Evolutionary conservation across 2,329 filamentous ascomycete species (phyloP).

Genomic region (Fusarium beomiforme): DNA sequence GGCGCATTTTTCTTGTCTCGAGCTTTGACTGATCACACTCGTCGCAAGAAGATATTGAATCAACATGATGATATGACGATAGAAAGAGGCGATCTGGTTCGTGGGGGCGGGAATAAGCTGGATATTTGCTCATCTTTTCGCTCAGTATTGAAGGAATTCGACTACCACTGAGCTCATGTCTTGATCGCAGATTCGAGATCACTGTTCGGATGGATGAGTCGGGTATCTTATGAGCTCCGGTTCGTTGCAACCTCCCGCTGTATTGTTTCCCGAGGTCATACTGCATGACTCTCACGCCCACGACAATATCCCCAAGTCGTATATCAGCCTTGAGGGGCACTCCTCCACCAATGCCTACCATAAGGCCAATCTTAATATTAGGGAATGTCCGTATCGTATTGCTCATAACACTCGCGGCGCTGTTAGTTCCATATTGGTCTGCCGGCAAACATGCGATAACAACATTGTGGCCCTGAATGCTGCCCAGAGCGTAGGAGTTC

Average conservation of each 20-base stretch:
- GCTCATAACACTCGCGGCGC: conserved; percentile 39
- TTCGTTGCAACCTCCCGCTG: accelerated
- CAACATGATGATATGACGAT: neutral
- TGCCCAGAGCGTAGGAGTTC: conserved; percentile 32
- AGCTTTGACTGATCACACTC: neutral
- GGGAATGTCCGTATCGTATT: conserved; percentile 53
- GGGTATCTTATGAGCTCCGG: accelerated
- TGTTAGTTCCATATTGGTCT: conserved; percentile 34
- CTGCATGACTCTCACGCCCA: conserved; percentile 35
- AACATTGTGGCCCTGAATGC: conserved; percentile 32
- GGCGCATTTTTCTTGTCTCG: neutral
- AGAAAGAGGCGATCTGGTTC: neutral
- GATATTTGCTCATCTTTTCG: neutral
- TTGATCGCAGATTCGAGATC: neutral
- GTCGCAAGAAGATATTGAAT: neutral
- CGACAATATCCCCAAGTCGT: conserved; percentile 41
- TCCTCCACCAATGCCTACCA: too few species aligned
- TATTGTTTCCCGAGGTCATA: conserved; percentile 38
- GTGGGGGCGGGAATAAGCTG: accelerated
- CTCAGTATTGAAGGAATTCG: neutral
- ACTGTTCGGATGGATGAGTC: neutral
- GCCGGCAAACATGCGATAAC: conserved; percentile 41
- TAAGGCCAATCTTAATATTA: neutral
- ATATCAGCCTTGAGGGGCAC: conserved; percentile 37
- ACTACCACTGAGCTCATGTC: neutral